These are phyloP conservation scores for Apophysomyces trapeziformis DNA, from an alignment of 371 early-diverging fungal genomes.

Conservation along the genomic window DNA sequence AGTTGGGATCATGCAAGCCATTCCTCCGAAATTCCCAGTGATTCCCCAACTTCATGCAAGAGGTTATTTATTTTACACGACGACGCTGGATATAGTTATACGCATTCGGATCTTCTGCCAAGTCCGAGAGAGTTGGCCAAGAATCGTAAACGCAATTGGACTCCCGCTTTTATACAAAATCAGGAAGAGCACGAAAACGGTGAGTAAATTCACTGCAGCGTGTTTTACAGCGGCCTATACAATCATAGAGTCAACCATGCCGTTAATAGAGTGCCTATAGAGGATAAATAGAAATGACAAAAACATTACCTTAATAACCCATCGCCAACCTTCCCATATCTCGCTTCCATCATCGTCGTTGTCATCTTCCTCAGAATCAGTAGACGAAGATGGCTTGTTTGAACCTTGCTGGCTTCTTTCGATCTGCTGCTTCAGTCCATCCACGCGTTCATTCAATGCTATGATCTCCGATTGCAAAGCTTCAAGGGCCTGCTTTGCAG, in stretches of 20 bases:
- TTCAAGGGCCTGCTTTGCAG: slow-evolving; percentile 53
- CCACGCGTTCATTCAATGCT: slow-evolving; percentile 52
- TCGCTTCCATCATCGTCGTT: slow-evolving; percentile 18
- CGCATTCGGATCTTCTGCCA: slow-evolving; percentile 12
- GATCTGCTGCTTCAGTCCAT: slow-evolving; percentile 41
- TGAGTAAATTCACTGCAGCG: slow-evolving; percentile 19
- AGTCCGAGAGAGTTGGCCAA: slow-evolving; percentile 14
- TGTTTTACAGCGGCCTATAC: slow-evolving; percentile 17
- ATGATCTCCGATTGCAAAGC: slow-evolving; percentile 51
- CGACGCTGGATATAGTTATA: slow-evolving; percentile 4
- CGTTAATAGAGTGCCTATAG: neutral
- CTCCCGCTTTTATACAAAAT: slow-evolving; percentile 12
- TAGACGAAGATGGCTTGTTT: neutral
- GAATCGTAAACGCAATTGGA: slow-evolving; percentile 14
- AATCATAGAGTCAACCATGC: neutral
- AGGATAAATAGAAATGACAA: slow-evolving; percentile 8
- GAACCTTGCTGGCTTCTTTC: neutral
- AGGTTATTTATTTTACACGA: slow-evolving; percentile 13
- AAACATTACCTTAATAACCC: slow-evolving; percentile 42
- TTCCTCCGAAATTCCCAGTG: neutral
- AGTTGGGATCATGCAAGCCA: too few species aligned
- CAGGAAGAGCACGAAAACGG: slow-evolving; percentile 8
- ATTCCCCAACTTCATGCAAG: slow-evolving; percentile 1
- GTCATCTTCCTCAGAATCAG: slow-evolving; percentile 10
- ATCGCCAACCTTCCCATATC: slow-evolving; percentile 32